Percentiles rank a stretch among this genome's conserved stretches.
These are phyloP conservation scores for Dioscorea cayenensis DNA, from an alignment of 116 monocot species.

Conservation along the genomic window DNA sequence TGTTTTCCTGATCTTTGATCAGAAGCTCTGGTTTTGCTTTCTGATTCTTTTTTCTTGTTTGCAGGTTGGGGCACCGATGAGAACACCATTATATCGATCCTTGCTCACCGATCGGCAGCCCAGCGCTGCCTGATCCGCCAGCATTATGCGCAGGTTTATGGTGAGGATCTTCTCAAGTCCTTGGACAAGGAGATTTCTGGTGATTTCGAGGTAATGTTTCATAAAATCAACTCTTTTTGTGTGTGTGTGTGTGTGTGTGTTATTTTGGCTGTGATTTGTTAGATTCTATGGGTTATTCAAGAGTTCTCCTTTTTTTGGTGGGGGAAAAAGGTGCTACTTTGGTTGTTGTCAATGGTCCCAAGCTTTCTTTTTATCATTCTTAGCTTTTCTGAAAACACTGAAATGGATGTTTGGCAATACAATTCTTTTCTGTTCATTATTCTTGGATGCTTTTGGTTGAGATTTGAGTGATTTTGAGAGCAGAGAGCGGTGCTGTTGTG, in stretches of 20 bases:
- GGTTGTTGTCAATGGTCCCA: too few relatives aligned
- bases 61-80: slow-evolving; percentile 94
- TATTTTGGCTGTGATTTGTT: not conserved
- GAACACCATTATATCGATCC: slow-evolving; percentile 61
- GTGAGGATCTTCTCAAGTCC: slow-evolving; percentile 58
- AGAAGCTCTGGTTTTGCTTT: not conserved
- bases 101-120: slow-evolving; percentile 68
- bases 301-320: too few relatives aligned
- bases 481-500: slow-evolving; percentile 69
- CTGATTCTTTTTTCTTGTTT: not conserved
- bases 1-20: not conserved
- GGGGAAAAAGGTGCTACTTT: too few relatives aligned
- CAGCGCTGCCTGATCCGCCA: slow-evolving; percentile 57
- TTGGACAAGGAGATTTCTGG: slow-evolving; percentile 67
- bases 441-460: not conserved
- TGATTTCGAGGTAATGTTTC: slow-evolving; percentile 60
- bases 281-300: not conserved
- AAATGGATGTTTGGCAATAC: too few relatives aligned
- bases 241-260: too few relatives aligned
- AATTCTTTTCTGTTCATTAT: too few relatives aligned
- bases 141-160: slow-evolving; percentile 43
- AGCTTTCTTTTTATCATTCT: not conserved
- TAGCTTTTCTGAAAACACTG: too few relatives aligned
- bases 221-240: not conserved
- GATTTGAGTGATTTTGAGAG: not conserved